Evolutionary conservation across 306 rosid species (phyloP), one percentile per base, ranked within the genome.

Genomic region (Biancaea sappan): DNA sequence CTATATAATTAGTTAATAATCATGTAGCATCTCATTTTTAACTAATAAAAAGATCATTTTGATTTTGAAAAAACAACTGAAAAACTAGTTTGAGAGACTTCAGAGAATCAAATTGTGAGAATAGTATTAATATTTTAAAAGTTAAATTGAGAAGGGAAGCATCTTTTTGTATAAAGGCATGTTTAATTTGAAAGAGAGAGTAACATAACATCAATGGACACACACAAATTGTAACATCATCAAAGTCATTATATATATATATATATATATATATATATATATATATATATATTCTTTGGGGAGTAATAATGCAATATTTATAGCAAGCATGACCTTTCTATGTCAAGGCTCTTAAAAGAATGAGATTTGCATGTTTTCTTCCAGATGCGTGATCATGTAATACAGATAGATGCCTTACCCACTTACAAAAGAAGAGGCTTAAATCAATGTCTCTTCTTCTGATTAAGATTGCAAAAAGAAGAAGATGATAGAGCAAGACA

Each of bases 361-460:
- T 12, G 19, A 18, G 15, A 3, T 28, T 14, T 29, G 40, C 65
- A 14, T 60, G 1, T 2, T 67, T 48, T 37, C 61, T 31, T 48
- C 46, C 13, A 12, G 13, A 46, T 47, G 77, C 12, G 25, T 43
- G 48, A 43, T 66, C 62, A 54, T 41, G 59, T 5, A 71, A 41
- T 8, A 28, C 7, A 16, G 56, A 61, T 48, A 63, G 25, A 46
- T 70, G 38, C 50, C 34, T 48, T 13, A 50, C 28, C 37, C 64
- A 46, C 64, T 35, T 48, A 46, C 15, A 1, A n/a, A 47, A 52
- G 1, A n/a, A 38, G 25, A 11, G 19, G 40, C 26, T 64, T 4
- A 18, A 47, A 31, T 66, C 60, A 31, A 56, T 9, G 69, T 54
- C 59, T 56, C 41, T 40, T 76, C 69, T 13, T 16, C 37, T 57